Evolutionary conservation across 352 stramenopile genomes (phyloP), one percentile per base, ranked within the genome.

Genomic region (Pythium monospermum): DNA sequence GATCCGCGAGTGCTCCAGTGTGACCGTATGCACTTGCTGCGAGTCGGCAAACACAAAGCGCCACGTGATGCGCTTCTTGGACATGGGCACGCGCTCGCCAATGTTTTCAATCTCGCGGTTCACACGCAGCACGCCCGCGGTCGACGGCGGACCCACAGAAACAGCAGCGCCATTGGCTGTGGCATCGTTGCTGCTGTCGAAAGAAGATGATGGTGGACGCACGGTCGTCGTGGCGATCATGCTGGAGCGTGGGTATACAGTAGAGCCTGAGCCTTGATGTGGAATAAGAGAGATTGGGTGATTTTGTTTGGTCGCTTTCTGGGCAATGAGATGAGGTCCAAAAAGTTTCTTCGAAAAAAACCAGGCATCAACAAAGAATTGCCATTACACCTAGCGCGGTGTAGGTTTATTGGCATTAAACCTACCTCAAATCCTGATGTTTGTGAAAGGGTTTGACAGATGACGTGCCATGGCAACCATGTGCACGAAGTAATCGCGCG

Each of bases 51-150:
- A 73, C 32, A 92, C 77, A 48, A 94, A 92, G 45, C 79, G 78
- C 82, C 84, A 93, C 18, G 78, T 91, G 27, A 93, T 66, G 42
- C 80, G 73, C 49, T 94, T 93, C 73, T 93, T 94, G 45, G 80
- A 90, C 61, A 85, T 64, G 30, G 84, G 54, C 19, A 94, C 73
- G 38, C 83, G 80, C 26, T 73, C 80, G 32, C 83, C 83, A 49
- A 91, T 90, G 66, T 89, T 94, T 60, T 94, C 83, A 23, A 87
- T 66, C 59, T 91, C 81, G 46, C 67, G 74, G 13, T 66, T 71
- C 36, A 90, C 76, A 41, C 79, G 76, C 16, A 86, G 66, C 47
- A 86, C 74, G n/a, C 13, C 32, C 18, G 54, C 43, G n/a, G 30
- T 13, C 19, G 44, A 61, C 0, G 51, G 51, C 42, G 40, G 50